Conservation (phyloP, 2,329 filamentous ascomycete species). For the Talaromyces funiculosus region DNA sequence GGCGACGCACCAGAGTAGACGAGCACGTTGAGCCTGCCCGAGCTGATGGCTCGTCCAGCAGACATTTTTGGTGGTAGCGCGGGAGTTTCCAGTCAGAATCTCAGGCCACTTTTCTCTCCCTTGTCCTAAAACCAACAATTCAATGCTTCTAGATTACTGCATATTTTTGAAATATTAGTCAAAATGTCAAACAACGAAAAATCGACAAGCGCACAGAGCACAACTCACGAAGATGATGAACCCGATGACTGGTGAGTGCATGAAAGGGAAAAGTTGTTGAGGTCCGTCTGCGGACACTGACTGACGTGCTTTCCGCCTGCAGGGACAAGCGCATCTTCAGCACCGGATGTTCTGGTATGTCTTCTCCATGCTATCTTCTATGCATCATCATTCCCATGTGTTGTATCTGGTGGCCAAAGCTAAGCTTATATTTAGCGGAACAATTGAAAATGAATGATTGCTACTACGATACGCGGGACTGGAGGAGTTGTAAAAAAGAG, state of each 20-base stretch:
- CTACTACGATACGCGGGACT: constrained; percentile 94
- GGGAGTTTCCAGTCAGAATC: background rate
- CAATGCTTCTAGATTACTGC: background rate
- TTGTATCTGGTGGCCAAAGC: background rate
- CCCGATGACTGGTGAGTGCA: constrained; percentile 84
- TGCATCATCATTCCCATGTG: no score
- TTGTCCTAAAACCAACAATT: background rate
- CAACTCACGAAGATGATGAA: constrained; percentile 68
- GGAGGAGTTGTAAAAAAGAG: constrained; percentile 82
- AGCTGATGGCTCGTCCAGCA: constrained; percentile 47
- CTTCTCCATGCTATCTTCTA: no score
- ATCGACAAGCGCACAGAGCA: constrained; percentile 26
- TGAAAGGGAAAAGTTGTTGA: background rate
- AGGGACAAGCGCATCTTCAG: constrained; percentile 98
- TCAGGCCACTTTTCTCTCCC: background rate
- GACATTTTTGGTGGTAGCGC: constrained; percentile 23
- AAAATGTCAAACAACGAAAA: constrained; percentile 56
- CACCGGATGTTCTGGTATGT: constrained; percentile 81
- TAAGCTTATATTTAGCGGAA: constrained; percentile 55
- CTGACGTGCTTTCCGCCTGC: constrained; percentile 15
- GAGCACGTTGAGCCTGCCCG: constrained; percentile 76
- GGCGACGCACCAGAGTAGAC: constrained; percentile 72
- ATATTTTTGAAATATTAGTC: no score
- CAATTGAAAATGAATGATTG: constrained; percentile 90
- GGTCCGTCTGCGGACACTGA: constrained; percentile 16